Evolutionary conservation across 129 eudicot species (phyloP).

Genomic region (Artemisia tridentata): DNA sequence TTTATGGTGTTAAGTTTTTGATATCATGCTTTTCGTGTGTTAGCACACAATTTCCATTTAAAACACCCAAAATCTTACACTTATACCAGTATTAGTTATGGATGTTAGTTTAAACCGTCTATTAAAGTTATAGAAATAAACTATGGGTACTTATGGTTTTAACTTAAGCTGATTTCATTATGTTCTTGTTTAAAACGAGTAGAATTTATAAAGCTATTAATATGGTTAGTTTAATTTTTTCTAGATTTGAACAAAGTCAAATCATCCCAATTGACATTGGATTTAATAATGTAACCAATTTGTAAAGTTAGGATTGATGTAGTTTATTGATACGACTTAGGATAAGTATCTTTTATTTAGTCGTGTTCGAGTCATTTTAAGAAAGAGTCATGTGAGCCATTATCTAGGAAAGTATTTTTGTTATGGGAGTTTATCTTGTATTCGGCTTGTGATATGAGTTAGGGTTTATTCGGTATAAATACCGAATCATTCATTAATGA

Average conservation of each 20-base stretch:
- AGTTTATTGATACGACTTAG: too few relatives aligned
- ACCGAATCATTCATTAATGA: too few relatives aligned
- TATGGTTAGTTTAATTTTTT: not conserved
- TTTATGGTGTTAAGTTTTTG: conserved; percentile 36
- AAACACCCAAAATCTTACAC: conserved; percentile 30
- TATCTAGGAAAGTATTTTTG: too few relatives aligned
- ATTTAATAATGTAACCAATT: not conserved
- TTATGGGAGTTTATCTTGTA: too few relatives aligned
- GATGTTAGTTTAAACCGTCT: conserved; percentile 18
- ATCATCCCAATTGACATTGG: not conserved
- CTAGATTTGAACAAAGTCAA: not conserved
- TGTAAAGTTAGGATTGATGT: too few relatives aligned
- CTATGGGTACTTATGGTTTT: not conserved
- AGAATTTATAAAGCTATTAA: too few relatives aligned
- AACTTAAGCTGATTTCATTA: conserved; percentile 5
- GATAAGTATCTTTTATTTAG: too few relatives aligned
- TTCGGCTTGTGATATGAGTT: too few relatives aligned
- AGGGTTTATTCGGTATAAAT: too few relatives aligned
- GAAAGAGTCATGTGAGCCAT: too few relatives aligned
- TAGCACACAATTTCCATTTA: conserved; percentile 37
- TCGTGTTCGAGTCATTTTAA: too few relatives aligned
- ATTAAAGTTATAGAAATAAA: conserved; percentile 1
- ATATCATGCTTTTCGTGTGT: conserved; percentile 36
- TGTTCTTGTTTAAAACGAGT: not conserved
- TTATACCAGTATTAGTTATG: conserved; percentile 11